Conservation (phyloP, 1,284 basidiomycete genomes). For the Tilletia horrida region DNA sequence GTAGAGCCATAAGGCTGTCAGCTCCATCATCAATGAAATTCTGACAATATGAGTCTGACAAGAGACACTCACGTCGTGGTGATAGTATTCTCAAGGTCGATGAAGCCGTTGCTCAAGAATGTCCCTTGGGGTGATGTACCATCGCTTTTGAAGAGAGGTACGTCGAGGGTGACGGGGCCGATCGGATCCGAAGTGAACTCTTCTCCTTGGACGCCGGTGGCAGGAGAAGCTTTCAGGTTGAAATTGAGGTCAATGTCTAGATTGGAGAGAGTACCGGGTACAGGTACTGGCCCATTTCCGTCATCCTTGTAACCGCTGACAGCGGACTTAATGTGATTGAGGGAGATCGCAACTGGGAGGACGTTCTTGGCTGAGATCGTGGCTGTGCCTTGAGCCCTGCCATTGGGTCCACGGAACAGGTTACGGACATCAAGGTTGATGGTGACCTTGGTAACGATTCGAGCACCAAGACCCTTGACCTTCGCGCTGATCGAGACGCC, state of each 20-base stretch:
- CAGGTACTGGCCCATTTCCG: neutral
- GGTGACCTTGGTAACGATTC: conserved; percentile 36
- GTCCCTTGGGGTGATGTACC: conserved; percentile 17
- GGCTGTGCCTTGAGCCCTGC: conserved; percentile 24
- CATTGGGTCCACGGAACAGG: conserved; percentile 24
- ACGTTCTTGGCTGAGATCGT: conserved; percentile 31
- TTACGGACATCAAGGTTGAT: conserved; percentile 33
- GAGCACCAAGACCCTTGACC: conserved; percentile 58
- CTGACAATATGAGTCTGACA: conserved; percentile 35
- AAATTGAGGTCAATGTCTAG: conserved; percentile 3
- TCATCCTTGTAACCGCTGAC: neutral
- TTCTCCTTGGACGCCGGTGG: neutral
- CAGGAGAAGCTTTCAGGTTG: neutral
- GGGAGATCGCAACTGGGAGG: conserved; percentile 28
- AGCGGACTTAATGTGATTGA: conserved; percentile 18
- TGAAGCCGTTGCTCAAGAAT: neutral
- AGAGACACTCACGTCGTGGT: conserved; percentile 29
- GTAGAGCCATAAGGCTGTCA: conserved; percentile 29
- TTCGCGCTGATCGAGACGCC: conserved; percentile 62
- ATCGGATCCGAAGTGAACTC: conserved; percentile 15
- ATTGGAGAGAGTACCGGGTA: neutral
- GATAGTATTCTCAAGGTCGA: neutral
- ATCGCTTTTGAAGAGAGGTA: conserved; percentile 19
- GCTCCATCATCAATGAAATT: conserved; percentile 28
- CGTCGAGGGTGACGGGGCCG: conserved; percentile 5